Conservation (phyloP, 306 rosid genomes). For the Malus fusca region DNA sequence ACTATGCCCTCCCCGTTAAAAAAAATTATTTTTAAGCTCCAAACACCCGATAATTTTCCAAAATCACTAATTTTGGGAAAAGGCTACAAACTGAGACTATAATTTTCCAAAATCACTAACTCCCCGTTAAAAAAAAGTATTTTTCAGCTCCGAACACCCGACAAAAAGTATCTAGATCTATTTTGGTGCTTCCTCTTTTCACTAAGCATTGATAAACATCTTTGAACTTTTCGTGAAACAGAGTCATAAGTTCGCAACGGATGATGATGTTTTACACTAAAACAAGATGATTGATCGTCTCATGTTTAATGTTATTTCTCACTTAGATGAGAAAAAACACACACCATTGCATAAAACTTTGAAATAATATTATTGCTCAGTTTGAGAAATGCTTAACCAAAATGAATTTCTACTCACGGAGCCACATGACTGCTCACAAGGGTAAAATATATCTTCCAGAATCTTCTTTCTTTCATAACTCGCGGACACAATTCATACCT, state of each 20-base stretch:
- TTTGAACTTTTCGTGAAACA: neutral
- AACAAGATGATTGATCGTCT: neutral
- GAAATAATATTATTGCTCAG: neutral
- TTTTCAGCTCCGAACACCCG: neutral
- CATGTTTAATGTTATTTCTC: neutral
- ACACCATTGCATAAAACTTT: neutral
- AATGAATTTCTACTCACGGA: slow-evolving; percentile 61
- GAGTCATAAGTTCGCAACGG: neutral
- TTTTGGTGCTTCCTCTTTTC: neutral
- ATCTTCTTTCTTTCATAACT: slow-evolving; percentile 69
- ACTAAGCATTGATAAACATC: neutral
- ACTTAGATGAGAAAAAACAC: neutral
- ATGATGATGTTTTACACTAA: neutral
- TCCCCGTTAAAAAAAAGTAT: no score
- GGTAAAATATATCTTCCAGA: slow-evolving; percentile 93
- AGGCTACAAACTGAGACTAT: neutral
- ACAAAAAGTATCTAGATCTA: neutral
- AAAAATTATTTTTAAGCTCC: neutral
- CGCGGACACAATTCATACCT: slow-evolving; percentile 94
- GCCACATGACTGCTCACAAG: slow-evolving; percentile 92
- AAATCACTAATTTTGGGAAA: neutral
- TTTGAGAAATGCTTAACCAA: slow-evolving; percentile 10
- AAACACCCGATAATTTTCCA: neutral
- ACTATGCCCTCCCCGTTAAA: no score
- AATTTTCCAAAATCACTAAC: no score